These are phyloP conservation scores for Azolla pinnata DNA, from an alignment of 75 land plant species.

Conservation along the genomic window DNA sequence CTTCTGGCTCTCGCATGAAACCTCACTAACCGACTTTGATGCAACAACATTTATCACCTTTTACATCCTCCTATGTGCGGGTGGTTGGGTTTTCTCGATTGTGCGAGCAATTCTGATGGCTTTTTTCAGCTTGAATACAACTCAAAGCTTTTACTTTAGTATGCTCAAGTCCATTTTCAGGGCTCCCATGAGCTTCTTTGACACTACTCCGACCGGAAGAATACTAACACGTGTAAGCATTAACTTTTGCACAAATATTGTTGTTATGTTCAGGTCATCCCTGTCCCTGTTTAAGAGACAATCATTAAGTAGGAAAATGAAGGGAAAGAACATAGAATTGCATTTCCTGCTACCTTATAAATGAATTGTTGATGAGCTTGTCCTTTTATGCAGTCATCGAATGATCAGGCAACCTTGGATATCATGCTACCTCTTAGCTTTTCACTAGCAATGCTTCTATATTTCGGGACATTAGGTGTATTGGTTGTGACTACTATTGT, in stretches of 20 bases:
- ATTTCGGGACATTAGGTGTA: conserved; percentile 18
- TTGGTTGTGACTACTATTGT: conserved; percentile 30
- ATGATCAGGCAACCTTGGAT: conserved; percentile 31
- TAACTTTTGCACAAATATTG: too few species aligned
- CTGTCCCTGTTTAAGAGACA: too few species aligned
- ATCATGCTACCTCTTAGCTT: conserved; percentile 14
- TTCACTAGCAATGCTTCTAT: conserved; percentile 9
- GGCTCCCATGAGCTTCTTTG: conserved; percentile 40
- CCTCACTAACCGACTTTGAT: conserved; percentile 8
- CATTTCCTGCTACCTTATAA: too few species aligned
- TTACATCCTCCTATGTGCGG: conserved; percentile 21
- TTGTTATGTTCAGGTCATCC: neutral
- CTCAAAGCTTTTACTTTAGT: conserved; percentile 24
- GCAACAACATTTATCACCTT: conserved; percentile 14
- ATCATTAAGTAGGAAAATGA: too few species aligned
- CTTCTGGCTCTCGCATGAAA: conserved; percentile 29
- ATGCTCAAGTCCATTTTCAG: conserved; percentile 26
- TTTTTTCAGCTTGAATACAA: conserved; percentile 22
- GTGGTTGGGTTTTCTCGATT: conserved; percentile 16
- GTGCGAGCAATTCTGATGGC: conserved; percentile 12
- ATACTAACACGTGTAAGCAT: conserved; percentile 32
- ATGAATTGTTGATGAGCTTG: too few species aligned
- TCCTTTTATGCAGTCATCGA: conserved; percentile 24
- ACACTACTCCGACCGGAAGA: conserved; percentile 38
- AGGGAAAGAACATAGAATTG: too few species aligned